These are phyloP conservation scores for Entoloma clypeatum DNA, from an alignment of 1,284 basidiomycete genomes.

Conservation along the genomic window DNA sequence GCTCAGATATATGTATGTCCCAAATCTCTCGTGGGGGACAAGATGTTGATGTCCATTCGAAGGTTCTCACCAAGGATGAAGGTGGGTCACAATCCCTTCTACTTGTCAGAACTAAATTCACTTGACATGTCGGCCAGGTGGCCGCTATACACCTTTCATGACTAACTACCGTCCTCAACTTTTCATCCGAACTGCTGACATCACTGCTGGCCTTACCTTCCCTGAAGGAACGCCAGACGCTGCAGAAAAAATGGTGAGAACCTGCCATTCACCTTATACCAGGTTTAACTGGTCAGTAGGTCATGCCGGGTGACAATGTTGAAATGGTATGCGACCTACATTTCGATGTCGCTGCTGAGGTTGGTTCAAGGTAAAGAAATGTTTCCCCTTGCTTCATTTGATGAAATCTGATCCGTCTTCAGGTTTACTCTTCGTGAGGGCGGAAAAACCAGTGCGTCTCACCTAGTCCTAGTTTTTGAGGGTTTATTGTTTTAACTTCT, in stretches of 20 bases:
- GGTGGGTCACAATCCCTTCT: slow-evolving; percentile 31
- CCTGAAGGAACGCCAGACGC: slow-evolving; percentile 78
- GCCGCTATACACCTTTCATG: slow-evolving; percentile 98
- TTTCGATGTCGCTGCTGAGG: slow-evolving; percentile 89
- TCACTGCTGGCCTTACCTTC: slow-evolving; percentile 85
- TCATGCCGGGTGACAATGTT: slow-evolving; percentile 99
- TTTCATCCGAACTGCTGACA: slow-evolving; percentile 95
- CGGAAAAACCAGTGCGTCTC: slow-evolving; percentile 79
- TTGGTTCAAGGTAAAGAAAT: slow-evolving; percentile 71
- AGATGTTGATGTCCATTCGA: too few relatives aligned
- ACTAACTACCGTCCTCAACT: slow-evolving; percentile 95
- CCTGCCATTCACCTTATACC: slow-evolving; percentile 4
- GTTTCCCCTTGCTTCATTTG: background rate
- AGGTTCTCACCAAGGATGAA: slow-evolving; percentile 96
- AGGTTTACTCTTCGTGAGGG: slow-evolving; percentile 97
- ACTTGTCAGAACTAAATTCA: background rate
- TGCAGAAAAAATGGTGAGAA: slow-evolving; percentile 78
- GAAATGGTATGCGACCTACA: slow-evolving; percentile 87
- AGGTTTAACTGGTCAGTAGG: slow-evolving; percentile 39
- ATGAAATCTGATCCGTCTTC: background rate
- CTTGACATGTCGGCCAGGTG: slow-evolving; percentile 41
- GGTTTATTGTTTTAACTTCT: slow-evolving; percentile 6
- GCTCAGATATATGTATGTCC: slow-evolving; percentile 84
- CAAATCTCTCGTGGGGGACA: background rate
- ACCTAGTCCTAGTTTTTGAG: background rate